These are phyloP conservation scores for Clavariopsis aquatica DNA, from an alignment of 495 filamentous ascomycete genomes.

Conservation along the genomic window DNA sequence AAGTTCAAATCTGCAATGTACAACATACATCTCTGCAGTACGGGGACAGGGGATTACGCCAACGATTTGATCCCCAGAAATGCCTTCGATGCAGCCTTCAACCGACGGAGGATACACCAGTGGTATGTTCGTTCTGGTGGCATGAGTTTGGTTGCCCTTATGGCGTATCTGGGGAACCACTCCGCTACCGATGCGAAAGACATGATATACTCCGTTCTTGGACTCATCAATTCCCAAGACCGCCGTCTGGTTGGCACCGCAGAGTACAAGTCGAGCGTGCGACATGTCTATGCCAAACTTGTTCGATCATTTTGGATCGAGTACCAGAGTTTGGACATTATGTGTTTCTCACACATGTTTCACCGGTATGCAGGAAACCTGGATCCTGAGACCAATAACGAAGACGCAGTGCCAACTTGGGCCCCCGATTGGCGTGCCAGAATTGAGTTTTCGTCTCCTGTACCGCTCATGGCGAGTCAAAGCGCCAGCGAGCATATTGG, in stretches of 20 bases:
- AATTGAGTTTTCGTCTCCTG: constrained; percentile 11
- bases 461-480: constrained; percentile 29
- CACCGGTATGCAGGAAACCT: constrained; percentile 7
- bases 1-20: constrained; percentile 21
- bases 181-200: constrained; percentile 15
- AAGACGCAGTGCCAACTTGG: constrained; percentile 14
- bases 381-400: not conserved
- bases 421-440: constrained; percentile 21
- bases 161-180: constrained; percentile 27
- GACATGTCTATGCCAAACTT: constrained; percentile 12
- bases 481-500: constrained; percentile 21
- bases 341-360: constrained; percentile 28
- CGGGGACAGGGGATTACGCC: not conserved
- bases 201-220: constrained; percentile 18
- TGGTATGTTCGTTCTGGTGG: constrained; percentile 3
- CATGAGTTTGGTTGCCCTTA: constrained; percentile 11
- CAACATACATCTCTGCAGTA: constrained; percentile 12
- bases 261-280: constrained; percentile 11
- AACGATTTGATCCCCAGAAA: constrained; percentile 11
- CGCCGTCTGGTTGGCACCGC: constrained; percentile 9
- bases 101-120: constrained; percentile 19
- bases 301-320: constrained; percentile 20
- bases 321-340: constrained; percentile 25
- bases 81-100: constrained; percentile 20
- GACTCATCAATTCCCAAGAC: constrained; percentile 4